Evolutionary conservation across 768 basidiomycete genomes (phyloP), one percentile per base, ranked within the genome.

Genomic region (Gloeophyllum trabeum): DNA sequence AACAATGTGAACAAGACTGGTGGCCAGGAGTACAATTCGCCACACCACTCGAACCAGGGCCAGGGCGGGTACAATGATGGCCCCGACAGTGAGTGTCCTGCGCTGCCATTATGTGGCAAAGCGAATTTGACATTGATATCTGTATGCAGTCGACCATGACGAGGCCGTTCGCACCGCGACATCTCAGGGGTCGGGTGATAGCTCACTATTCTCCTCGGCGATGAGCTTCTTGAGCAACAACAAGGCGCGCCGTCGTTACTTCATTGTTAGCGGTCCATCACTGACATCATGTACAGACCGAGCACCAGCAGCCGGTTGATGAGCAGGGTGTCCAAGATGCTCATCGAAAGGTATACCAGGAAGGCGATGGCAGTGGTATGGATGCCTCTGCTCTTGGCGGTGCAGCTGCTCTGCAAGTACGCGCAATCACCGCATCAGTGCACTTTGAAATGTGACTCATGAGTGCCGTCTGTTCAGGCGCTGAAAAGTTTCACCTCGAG

Each of bases 321-420:
- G 86, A 88, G 51, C 69, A 78, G 10, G 64, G 66, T 14, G 76
- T 84, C 22, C 66, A 69, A 26, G 50, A 63, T 16, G 76, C 81
- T 6, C 83, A 90, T 55, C 56, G 73, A 23, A 49, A 73, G 51
- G 83, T 73, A 2, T 88, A 88, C 53, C 54, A 66, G 5, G 50
- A 75, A 36, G 71, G 70, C 4, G 64, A 73, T 26, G 65, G 72
- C 1, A 54, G 64, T 19, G 61, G 55, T n/a, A 47, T 90, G 52
- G 68, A 65, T 46, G 83, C 87, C 2, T 61, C 66, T 22, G 67
- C 75, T 12, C 58, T 89, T 45, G 87, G 87, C 16, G 70, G 80
- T 45, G 88, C 88, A 20, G 88, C 88, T 16, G 88, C 88, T 12
- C 47, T 86, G 48, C 71, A 85, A 69, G 81, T 77, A 44, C 43